Conservation (phyloP, 2,329 filamentous ascomycete genomes). For the Penicillium vulpinum region DNA sequence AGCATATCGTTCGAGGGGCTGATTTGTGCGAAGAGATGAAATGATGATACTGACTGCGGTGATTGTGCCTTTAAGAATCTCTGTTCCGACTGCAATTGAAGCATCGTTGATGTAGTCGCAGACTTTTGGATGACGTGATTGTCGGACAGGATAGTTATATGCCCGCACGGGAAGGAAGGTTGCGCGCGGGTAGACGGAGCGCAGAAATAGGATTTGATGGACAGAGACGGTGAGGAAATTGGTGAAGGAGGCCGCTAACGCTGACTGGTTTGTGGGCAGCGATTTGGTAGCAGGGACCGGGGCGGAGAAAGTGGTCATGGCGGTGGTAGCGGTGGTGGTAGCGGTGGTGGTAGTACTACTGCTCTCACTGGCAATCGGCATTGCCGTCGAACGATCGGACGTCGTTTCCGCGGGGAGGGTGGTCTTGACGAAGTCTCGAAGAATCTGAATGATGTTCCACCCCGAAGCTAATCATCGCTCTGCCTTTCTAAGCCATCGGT, state of each 20-base stretch:
- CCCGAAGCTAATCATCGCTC: slow-evolving; percentile 48
- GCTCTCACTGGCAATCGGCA: slow-evolving; percentile 46
- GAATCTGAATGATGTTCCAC: slow-evolving; percentile 45
- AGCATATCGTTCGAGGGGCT: slow-evolving; percentile 60
- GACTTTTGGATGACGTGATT: slow-evolving; percentile 81
- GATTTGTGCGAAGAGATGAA: slow-evolving; percentile 51
- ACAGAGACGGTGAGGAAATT: slow-evolving; percentile 79
- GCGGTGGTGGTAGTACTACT: slow-evolving; percentile 41
- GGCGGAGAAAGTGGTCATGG: slow-evolving; percentile 43
- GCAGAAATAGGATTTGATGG: slow-evolving; percentile 83
- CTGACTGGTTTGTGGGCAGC: slow-evolving; percentile 53
- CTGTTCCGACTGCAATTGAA: slow-evolving; percentile 67
- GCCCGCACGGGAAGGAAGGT: slow-evolving; percentile 79
- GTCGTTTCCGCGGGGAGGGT: slow-evolving; percentile 37
- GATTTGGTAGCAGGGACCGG: slow-evolving; percentile 43
- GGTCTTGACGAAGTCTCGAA: slow-evolving; percentile 40
- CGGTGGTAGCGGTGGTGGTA: no score
- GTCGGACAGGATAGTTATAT: slow-evolving; percentile 80
- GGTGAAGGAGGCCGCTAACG: slow-evolving; percentile 68
- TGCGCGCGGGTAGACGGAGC: slow-evolving; percentile 71
- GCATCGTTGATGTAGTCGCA: slow-evolving; percentile 85
- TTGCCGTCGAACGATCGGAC: slow-evolving; percentile 36
- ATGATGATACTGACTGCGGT: slow-evolving; percentile 59
- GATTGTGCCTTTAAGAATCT: slow-evolving; percentile 64
- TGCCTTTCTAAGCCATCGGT: slow-evolving; percentile 37